Evolutionary conservation across 2,329 filamentous ascomycete species (phyloP).

Genomic region (Sclerotinia glacialis): DNA sequence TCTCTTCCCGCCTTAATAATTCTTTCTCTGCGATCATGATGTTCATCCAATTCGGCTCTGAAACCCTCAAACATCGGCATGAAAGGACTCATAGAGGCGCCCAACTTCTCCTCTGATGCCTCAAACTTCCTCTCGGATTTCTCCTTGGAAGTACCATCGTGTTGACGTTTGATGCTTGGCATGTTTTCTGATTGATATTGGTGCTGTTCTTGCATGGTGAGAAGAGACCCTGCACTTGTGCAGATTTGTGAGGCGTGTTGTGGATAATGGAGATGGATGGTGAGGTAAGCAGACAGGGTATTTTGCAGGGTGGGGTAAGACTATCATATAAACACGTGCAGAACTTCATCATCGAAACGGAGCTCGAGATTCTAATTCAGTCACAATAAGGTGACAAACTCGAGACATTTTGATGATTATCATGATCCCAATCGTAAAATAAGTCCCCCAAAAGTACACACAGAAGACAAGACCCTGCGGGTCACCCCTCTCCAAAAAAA

Average conservation of each 20-base stretch:
- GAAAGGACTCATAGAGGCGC: slow-evolving; percentile 44
- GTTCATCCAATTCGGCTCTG: slow-evolving; percentile 84
- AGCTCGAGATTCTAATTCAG: too few relatives aligned
- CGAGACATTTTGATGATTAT: not conserved
- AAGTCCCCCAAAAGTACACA: too few relatives aligned
- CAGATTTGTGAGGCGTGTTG: slow-evolving; percentile 15
- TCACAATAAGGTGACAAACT: not conserved
- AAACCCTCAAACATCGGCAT: slow-evolving; percentile 82
- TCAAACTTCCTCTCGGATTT: slow-evolving; percentile 34
- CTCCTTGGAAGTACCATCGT: slow-evolving; percentile 22
- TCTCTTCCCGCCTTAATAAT: slow-evolving; percentile 90
- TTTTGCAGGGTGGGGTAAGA: not conserved
- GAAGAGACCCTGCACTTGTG: slow-evolving; percentile 1
- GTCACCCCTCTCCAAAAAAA: not conserved
- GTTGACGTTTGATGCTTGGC: slow-evolving; percentile 21
- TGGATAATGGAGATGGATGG: slow-evolving; percentile 2
- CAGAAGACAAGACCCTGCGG: not conserved
- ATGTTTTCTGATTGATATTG: slow-evolving; percentile 3
- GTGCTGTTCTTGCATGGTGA: slow-evolving; percentile 5
- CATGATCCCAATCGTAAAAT: not conserved
- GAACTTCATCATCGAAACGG: not conserved
- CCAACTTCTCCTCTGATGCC: slow-evolving; percentile 44
- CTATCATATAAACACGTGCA: slow-evolving; percentile 12
- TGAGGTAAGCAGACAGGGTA: slow-evolving; percentile 9
- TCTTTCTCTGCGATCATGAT: slow-evolving; percentile 87